These are phyloP conservation scores for Eimeria mitis DNA, from an alignment of 169 alveolate species.

Conservation along the genomic window DNA sequence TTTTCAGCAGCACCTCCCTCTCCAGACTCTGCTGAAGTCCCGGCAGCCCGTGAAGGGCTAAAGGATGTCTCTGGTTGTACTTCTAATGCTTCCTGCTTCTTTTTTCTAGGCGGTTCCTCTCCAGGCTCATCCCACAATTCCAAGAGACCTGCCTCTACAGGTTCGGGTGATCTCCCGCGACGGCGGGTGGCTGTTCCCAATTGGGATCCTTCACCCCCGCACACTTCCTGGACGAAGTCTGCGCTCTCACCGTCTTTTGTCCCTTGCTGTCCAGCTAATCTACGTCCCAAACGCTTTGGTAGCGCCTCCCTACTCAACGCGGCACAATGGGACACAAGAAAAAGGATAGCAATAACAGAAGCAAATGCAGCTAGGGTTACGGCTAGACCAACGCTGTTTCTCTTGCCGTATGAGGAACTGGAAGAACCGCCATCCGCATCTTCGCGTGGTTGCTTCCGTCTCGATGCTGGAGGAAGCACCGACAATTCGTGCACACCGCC, in stretches of 20 bases:
- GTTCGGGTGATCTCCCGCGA: background rate
- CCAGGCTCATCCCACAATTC: background rate
- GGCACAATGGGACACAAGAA: conserved; percentile 1
- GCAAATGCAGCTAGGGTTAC: background rate
- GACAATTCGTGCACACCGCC: no score
- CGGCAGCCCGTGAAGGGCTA: background rate
- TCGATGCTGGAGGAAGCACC: background rate
- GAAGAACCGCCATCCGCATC: background rate
- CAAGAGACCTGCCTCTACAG: background rate
- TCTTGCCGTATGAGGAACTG: background rate
- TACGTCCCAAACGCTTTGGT: background rate
- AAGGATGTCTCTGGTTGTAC: background rate
- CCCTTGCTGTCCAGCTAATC: background rate
- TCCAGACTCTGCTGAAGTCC: background rate
- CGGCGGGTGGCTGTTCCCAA: background rate
- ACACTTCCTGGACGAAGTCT: background rate
- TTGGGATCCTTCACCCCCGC: background rate
- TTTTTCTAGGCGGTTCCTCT: background rate
- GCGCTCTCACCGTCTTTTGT: background rate
- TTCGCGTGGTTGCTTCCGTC: background rate
- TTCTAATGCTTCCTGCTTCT: background rate
- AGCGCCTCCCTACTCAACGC: background rate
- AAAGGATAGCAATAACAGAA: background rate
- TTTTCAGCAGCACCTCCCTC: background rate
- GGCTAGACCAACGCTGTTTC: background rate